Percentiles rank a stretch among this genome's conserved stretches.
Evolutionary conservation across 139 green algal species (phyloP).

Genomic region (Chlamydomonas asymmetrica): DNA sequence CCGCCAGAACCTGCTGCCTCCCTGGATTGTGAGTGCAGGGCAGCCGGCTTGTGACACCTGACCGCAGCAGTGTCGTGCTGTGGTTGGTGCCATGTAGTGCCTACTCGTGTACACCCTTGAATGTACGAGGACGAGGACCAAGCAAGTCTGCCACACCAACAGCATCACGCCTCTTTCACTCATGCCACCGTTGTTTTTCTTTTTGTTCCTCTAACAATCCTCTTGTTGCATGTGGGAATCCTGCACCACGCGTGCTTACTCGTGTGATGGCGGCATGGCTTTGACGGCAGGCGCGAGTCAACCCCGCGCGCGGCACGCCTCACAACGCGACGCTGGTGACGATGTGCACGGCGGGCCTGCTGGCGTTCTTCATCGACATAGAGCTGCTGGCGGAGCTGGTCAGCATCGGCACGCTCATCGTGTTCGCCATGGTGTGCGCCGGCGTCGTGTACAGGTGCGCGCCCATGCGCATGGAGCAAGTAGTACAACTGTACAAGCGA

Average conservation of each 20-base stretch:
- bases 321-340: slow-evolving; percentile 60
- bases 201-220: slow-evolving; percentile 12
- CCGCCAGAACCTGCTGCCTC: slow-evolving; percentile 73
- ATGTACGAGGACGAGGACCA: no score
- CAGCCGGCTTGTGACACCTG: not conserved
- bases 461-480: not conserved
- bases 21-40: slow-evolving; percentile 52
- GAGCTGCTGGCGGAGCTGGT: slow-evolving; percentile 82
- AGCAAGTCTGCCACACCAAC: no score
- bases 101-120: no score
- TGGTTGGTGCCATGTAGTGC: slow-evolving; percentile 3
- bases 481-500: no score
- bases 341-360: slow-evolving; percentile 52
- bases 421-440: slow-evolving; percentile 75
- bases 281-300: slow-evolving; percentile 57
- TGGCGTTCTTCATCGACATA: slow-evolving; percentile 82
- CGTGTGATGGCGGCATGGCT: no score
- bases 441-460: slow-evolving; percentile 56
- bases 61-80: not conserved
- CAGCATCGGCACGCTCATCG: slow-evolving; percentile 83
- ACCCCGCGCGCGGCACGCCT: slow-evolving; percentile 53
- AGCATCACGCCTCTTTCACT: no score
- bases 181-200: not conserved
- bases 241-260: no score
- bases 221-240: no score